Base-by-base conservation (phyloP, 192 early-diverging fungal species). In the Gamsiella multidivaricata region DNA sequence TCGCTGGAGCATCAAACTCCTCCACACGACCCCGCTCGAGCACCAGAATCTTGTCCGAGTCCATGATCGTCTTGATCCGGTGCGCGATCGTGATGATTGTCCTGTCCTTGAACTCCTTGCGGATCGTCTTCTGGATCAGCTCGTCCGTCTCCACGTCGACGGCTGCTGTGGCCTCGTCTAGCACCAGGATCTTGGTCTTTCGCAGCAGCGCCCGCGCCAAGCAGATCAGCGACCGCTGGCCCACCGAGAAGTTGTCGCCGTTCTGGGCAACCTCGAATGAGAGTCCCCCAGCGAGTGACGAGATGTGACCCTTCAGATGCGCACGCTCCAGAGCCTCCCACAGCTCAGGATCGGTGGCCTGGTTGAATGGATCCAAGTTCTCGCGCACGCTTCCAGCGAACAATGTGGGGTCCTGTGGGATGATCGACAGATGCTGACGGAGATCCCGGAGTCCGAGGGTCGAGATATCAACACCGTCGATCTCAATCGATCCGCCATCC, bases 81-180 rank as follows among this genome's bases (percentile, higher is more conserved):
- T 99, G 97, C 6, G 97, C 97, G 72, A 99, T 94, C 65, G 90
- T 92, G 36, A 99, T 67, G 53, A 98, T 81, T 2, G 97, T 98
- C 17, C 88, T 84, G 34, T 91, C 82, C 22, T 82, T 83, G 80
- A 96, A 94, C 64, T 89, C 85, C 15, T 87, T 79, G n/a, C 91
- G 86, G 53, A 98, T 96, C 0, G 96, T 93, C 28, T 82, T 80
- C 84, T 98, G 97, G 70, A 98, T 97, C 28, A 85, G 80, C 39
- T 86, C 84, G 69, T 98, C 97, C 0, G 94, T 96, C 54, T 89
- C 85, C 57, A 91, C 90, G 72, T 98, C 97, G 4, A 98, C 91
- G 29, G 54, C 70, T 1, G 85, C 72, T 3, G 84, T 84, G 7
- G 82, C 80, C 54, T 85, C 84, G 23, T 85, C 84, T 65, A 85